Evolutionary conservation across 2,329 filamentous ascomycete genomes (phyloP), one percentile per base, ranked within the genome.

Genomic region (Diaporthe ampelina): DNA sequence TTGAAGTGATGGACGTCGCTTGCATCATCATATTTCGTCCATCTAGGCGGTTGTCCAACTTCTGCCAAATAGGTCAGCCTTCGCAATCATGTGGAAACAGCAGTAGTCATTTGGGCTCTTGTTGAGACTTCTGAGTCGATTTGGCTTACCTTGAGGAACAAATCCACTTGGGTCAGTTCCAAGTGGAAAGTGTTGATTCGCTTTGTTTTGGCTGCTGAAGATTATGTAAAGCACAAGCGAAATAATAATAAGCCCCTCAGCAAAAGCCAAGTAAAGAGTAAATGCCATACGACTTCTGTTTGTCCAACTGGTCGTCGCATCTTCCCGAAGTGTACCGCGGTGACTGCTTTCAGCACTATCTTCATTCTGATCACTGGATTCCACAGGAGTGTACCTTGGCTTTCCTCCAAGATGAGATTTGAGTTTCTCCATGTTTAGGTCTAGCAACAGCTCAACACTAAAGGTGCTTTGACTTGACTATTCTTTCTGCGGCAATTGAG

Each of bases 11-110:
- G 50, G 6, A n/a, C 50, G 50, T 52, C 50, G 50, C 50, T 24
- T 52, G 8, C 3, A 52, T 52, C 50, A 11, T 52, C 50, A n/a
- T 52, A 52, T 52, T 48, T 52, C 1, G 50, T 52, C 50, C 50
- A 52, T 52, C 50, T 52, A 10, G 50, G 50, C 50, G 50, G 50
- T 52, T 52, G n/a, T 52, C 50, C 50, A 52, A 52, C 45, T 24
- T 11, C 50, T 52, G 50, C 50, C 1, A 1, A 52, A n/a, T 15
- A 5, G 24, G 2, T 52, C 50, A 52, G 50, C 13, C 50, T n/a
- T 52, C 26, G 10, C 21, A n/a, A 10, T 40, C 37, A 40, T 40
- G 13, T 40, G 37, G 9, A 40, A 40, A 13, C 9, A 40, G 37
- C 9, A 40, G 37, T 13, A 40, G 37, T 40, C 37, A 40, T 40